Conservation (phyloP, 805 yeast species). For the Priceomyces melissophilus region DNA sequence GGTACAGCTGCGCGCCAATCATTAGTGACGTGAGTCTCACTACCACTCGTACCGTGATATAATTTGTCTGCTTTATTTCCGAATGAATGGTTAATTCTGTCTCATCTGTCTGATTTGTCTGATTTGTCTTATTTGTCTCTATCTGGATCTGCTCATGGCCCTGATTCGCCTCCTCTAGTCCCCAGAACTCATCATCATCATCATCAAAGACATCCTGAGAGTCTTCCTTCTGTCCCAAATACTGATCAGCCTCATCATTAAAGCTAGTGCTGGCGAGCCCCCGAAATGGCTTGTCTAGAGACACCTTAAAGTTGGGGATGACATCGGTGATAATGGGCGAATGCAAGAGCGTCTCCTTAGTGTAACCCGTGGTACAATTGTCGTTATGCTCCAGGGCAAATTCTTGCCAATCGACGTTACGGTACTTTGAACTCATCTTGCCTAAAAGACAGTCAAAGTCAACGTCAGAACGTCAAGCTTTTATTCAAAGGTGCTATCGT, state of each 20-base stretch:
- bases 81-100: too few relatives aligned
- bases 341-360: constrained; percentile 36
- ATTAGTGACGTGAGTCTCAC: constrained; percentile 30
- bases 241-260: constrained; percentile 37
- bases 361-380: constrained; percentile 9
- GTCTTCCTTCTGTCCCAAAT: constrained; percentile 29
- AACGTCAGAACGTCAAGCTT: too few relatives aligned
- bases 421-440: constrained; percentile 6
- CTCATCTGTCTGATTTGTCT: background rate
- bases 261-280: constrained; percentile 33
- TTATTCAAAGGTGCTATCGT: too few relatives aligned
- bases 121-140: background rate
- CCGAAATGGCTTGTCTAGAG: constrained; percentile 25
- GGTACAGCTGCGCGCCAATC: constrained; percentile 28
- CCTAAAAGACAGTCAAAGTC: too few relatives aligned
- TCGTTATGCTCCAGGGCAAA: background rate
- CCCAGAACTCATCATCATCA: constrained; percentile 27
- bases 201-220: constrained; percentile 39
- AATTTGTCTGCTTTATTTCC: too few relatives aligned
- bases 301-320: constrained; percentile 30
- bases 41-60: constrained; percentile 20
- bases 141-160: background rate
- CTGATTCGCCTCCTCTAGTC: constrained; percentile 2
- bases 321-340: constrained; percentile 38
- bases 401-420: constrained; percentile 9